Conservation (phyloP, 441 rosid species). For the Corymbia calophylla region DNA sequence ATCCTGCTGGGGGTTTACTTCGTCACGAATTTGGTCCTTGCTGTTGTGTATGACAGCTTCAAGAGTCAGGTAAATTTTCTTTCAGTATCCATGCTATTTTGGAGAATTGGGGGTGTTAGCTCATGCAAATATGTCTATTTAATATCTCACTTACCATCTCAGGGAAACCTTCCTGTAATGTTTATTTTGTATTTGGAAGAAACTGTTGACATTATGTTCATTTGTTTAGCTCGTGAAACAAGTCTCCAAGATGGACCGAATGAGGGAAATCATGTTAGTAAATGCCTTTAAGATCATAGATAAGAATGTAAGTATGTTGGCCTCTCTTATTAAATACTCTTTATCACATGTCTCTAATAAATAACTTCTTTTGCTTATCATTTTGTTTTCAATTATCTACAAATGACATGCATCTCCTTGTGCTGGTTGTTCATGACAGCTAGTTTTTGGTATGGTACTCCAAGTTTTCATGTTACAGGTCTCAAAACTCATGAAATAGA, state of each 20-base stretch:
- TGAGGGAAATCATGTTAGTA: conserved; percentile 54
- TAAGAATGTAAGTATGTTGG: conserved; percentile 46
- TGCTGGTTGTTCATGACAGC: not conserved
- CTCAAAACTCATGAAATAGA: not conserved
- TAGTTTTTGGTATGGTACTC: not conserved
- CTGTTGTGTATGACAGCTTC: conserved; percentile 95
- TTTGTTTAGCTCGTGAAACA: conserved; percentile 71
- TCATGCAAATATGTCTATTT: not conserved
- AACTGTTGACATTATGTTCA: not conserved
- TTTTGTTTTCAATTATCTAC: not conserved
- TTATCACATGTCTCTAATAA: not conserved
- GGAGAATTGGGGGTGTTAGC: not conserved
- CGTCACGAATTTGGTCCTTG: conserved; percentile 96
- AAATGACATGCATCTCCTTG: not conserved
- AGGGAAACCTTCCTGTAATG: not conserved
- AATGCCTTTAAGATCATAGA: conserved; percentile 88
- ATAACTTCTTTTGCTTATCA: not conserved
- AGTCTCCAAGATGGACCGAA: conserved; percentile 70
- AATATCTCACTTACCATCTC: not conserved
- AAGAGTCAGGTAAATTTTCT: conserved; percentile 66
- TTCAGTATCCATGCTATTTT: not conserved
- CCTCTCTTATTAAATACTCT: conserved; percentile 1
- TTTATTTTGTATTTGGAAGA: not conserved
- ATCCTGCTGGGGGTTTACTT: conserved; percentile 92
- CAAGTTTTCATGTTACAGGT: not conserved